These are phyloP conservation scores for Trebouxia sp. DNA, from an alignment of 139 green algal species.

Conservation along the genomic window DNA sequence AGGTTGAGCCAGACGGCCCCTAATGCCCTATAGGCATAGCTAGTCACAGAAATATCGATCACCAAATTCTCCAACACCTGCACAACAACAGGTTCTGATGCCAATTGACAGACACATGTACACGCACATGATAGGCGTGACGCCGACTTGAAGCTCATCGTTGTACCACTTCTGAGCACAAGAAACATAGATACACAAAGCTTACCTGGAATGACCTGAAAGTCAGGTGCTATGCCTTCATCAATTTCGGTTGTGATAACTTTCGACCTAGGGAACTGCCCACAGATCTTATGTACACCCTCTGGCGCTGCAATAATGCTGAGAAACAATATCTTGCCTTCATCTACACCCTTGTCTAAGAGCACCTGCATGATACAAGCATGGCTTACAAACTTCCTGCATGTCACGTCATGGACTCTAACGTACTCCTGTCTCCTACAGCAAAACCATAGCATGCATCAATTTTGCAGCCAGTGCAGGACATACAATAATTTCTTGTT, in stretches of 20 bases:
- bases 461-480: neutral
- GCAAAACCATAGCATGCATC: neutral
- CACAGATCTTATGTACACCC: slow-evolving; percentile 82
- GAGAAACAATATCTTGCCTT: slow-evolving; percentile 91
- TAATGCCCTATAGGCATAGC: neutral
- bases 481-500: too few relatives aligned
- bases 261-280: slow-evolving; percentile 36
- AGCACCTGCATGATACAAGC: slow-evolving; percentile 68
- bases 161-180: too few relatives aligned
- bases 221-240: slow-evolving; percentile 71
- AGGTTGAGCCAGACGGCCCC: too few relatives aligned
- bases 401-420: neutral
- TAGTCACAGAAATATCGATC: slow-evolving; percentile 23
- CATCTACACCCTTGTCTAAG: slow-evolving; percentile 81
- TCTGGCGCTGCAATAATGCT: slow-evolving; percentile 92
- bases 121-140: too few relatives aligned
- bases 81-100: too few relatives aligned
- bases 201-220: slow-evolving; percentile 81
- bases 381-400: neutral
- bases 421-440: neutral
- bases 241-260: slow-evolving; percentile 97
- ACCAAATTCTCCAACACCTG: slow-evolving; percentile 25
- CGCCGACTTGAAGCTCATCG: too few relatives aligned
- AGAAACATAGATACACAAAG: neutral
- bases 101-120: too few relatives aligned